These are phyloP conservation scores for Russula brevipes DNA, from an alignment of 768 basidiomycete species.

Conservation along the genomic window DNA sequence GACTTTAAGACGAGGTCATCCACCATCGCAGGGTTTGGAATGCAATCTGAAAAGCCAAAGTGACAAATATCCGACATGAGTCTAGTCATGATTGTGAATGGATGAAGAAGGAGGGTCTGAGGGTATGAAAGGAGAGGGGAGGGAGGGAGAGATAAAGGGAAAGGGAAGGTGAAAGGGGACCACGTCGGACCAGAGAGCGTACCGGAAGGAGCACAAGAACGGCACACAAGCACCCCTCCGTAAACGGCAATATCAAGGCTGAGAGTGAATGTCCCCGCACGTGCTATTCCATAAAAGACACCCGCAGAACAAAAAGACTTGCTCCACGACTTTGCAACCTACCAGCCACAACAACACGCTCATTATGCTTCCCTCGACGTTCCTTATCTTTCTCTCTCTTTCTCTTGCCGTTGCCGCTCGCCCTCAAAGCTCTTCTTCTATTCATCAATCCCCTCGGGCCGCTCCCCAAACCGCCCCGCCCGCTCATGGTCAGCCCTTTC, in stretches of 20 bases:
- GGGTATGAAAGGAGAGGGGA: neutral
- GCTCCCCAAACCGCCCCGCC: neutral
- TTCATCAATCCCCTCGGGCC: neutral
- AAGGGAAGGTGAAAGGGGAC: neutral
- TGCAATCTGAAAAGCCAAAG: slow-evolving; percentile 1
- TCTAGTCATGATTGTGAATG: slow-evolving; percentile 2
- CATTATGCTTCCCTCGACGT: slow-evolving; percentile 1
- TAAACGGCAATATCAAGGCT: neutral
- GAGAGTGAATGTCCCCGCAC: neutral
- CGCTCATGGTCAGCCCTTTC: slow-evolving; percentile 1
- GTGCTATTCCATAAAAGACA: neutral
- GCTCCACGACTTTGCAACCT: neutral
- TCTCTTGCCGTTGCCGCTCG: neutral
- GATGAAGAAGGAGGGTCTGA: neutral
- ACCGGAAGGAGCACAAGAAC: slow-evolving; percentile 1
- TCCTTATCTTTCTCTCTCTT: neutral
- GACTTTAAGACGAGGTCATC: neutral
- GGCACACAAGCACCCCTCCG: slow-evolving; percentile 3
- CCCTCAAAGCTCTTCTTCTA: neutral
- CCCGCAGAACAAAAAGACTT: neutral
- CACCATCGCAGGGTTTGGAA: neutral
- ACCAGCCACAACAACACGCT: slow-evolving; percentile 1
- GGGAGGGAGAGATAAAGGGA: slow-evolving; percentile 5
- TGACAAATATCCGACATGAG: slow-evolving; percentile 9
- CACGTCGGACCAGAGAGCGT: neutral